These are phyloP conservation scores for Backusella circina DNA, from an alignment of 192 early-diverging fungal genomes.

Conservation along the genomic window DNA sequence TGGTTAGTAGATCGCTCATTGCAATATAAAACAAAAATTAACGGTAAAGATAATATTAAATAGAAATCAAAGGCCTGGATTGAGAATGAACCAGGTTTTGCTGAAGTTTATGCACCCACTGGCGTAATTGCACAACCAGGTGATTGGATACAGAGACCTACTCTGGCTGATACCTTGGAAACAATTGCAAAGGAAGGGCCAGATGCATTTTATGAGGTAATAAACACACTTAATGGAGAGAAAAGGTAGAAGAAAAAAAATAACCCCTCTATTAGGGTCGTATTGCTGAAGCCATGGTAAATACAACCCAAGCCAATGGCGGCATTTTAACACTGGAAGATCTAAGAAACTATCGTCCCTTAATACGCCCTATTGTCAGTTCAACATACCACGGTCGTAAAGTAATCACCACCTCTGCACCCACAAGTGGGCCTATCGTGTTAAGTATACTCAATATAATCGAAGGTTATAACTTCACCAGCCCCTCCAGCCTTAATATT, in stretches of 20 bases:
- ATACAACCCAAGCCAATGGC: slow-evolving; percentile 55
- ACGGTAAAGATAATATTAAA: not conserved
- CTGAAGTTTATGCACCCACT: slow-evolving; percentile 63
- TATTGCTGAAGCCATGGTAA: slow-evolving; percentile 68
- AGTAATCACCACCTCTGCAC: slow-evolving; percentile 66
- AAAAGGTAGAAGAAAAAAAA: not conserved
- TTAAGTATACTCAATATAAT: slow-evolving; percentile 83
- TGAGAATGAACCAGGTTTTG: slow-evolving; percentile 40
- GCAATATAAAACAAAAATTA: not conserved
- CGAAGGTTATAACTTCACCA: slow-evolving; percentile 72
- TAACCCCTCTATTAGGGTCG: slow-evolving; percentile 38
- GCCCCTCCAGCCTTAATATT: slow-evolving; percentile 58
- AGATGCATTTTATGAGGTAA: slow-evolving; percentile 45
- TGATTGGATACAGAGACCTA: slow-evolving; percentile 57
- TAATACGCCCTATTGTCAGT: slow-evolving; percentile 55
- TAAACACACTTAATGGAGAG: not conserved
- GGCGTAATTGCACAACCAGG: slow-evolving; percentile 67
- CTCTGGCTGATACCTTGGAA: slow-evolving; percentile 60
- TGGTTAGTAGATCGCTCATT: slow-evolving; percentile 7
- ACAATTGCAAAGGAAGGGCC: slow-evolving; percentile 59
- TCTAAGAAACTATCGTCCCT: slow-evolving; percentile 60
- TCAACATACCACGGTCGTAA: slow-evolving; percentile 78
- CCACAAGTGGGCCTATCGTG: slow-evolving; percentile 82
- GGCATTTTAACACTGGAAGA: slow-evolving; percentile 81
- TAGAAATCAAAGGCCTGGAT: slow-evolving; percentile 30